Evolutionary conservation across 805 yeast genomes (phyloP), one percentile per base, ranked within the genome.

Genomic region (Zygoascus ofunaensis): DNA sequence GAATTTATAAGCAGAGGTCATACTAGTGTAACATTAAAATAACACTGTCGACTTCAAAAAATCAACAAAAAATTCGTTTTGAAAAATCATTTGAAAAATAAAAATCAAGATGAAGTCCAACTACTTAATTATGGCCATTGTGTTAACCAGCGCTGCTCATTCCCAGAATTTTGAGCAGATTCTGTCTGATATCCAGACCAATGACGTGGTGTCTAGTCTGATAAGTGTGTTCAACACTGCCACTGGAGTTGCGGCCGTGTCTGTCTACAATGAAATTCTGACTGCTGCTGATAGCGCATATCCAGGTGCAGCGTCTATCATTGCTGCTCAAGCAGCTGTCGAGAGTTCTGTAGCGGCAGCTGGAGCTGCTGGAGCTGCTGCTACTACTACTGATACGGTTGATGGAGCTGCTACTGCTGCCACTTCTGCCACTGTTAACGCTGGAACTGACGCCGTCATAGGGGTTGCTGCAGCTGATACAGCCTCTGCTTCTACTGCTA

Each of bases 371-470:
- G 22, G 26, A 18, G 34, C 42, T 34, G 34, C 43, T 21, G 7
- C 38, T 7, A 42, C 47, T n/a, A 28, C 22, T 15, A 4, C 21
- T 17, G 39, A 17, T 22, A 14, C 21, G 18, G 30, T 41, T 34
- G 26, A 40, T 21, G 7, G 37, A 5, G 43, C 47, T n/a, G 37
- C 44, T 28, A 48, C 12, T 19, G 19, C 20, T 15, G 5, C 39
- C 21, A 38, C 36, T 10, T 28, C 40, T 17, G 46, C 76, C 5
- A 69, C 68, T 34, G 61, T 59, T 1, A 57, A 60, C 1, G 73
- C 57, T 4, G 57, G 60, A 8, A 62, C 43, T 32, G 45, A 46
- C n/a, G 41, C 48, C n/a, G 38, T 49, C 4, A 37, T 33, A 23
- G 34, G 19, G 4, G 33, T 26, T 5, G 39, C 39, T 15, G 3